Evolutionary conservation across 306 rosid species (phyloP).

Genomic region (Cicer yamashitae): DNA sequence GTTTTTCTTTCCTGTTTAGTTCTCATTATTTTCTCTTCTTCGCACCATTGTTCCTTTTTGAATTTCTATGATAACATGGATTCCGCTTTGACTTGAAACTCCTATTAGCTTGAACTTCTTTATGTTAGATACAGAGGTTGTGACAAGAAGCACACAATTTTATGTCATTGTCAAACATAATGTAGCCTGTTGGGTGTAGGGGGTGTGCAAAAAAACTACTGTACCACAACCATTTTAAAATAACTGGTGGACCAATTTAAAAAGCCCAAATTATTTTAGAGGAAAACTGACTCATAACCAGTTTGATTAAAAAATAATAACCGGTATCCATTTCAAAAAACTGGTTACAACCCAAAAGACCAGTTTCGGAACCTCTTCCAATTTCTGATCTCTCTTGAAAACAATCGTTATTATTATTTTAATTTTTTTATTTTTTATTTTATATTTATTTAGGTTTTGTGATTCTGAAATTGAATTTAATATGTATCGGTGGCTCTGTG

Average conservation of each 20-base stretch:
- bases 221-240: too few relatives aligned
- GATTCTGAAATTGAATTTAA: neutral
- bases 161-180: neutral
- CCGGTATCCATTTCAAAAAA: too few relatives aligned
- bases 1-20: neutral
- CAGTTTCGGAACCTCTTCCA: conserved; percentile 40
- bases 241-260: too few relatives aligned
- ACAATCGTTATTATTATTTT: neutral
- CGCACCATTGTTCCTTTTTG: neutral
- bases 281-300: too few relatives aligned
- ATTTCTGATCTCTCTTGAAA: conserved; percentile 57
- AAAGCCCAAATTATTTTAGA: too few relatives aligned
- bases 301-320: too few relatives aligned
- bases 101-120: conserved; percentile 9
- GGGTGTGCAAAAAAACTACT: too few relatives aligned
- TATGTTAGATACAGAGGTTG: neutral
- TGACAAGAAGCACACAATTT: neutral
- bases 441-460: too few relatives aligned
- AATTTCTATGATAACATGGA: conserved; percentile 7
- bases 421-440: neutral
- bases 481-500: conserved; percentile 54
- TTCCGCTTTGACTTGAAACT: neutral
- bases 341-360: too few relatives aligned
- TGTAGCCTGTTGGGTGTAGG: too few relatives aligned
- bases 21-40: neutral